These are phyloP conservation scores for Lignosus rhinocerotis DNA, from an alignment of 1,284 basidiomycete genomes.

Conservation along the genomic window DNA sequence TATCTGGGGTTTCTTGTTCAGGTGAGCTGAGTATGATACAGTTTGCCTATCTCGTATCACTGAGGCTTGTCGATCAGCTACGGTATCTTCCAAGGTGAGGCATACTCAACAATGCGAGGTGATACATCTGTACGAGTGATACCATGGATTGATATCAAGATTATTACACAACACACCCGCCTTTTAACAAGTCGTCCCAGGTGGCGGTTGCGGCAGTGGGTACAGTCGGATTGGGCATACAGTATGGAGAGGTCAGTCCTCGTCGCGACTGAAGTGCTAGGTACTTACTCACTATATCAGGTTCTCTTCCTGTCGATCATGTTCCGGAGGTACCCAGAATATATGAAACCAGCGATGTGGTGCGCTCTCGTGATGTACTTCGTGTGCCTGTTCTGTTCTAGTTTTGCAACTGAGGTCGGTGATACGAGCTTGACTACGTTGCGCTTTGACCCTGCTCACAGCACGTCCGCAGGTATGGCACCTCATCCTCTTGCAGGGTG, in stretches of 20 bases:
- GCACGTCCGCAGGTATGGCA: constrained; percentile 22
- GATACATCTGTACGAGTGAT: too few species aligned
- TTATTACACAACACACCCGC: constrained; percentile 26
- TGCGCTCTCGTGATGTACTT: constrained; percentile 20
- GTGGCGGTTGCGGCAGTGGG: constrained; percentile 25
- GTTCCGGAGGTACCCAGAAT: constrained; percentile 27
- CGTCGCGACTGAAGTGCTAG: neutral
- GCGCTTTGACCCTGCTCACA: neutral
- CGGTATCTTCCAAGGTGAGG: constrained; percentile 25
- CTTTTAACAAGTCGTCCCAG: constrained; percentile 23
- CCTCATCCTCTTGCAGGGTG: constrained; percentile 29
- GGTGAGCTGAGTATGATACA: constrained; percentile 1
- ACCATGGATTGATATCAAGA: constrained; percentile 1
- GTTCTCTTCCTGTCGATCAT: constrained; percentile 23
- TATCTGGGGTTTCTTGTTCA: constrained; percentile 38
- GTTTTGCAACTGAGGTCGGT: constrained; percentile 27
- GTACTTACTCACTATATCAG: constrained; percentile 6
- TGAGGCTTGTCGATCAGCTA: constrained; percentile 9
- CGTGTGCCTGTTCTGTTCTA: constrained; percentile 23
- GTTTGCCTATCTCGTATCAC: neutral
- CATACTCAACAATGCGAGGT: neutral
- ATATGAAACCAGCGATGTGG: constrained; percentile 24
- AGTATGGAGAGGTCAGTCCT: constrained; percentile 22
- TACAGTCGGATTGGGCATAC: constrained; percentile 25
- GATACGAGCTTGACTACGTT: neutral